phyloP scores from a whole-genome alignment of 1,139 yeast genomes.

The Wickerhamiella infanticola region DNA sequence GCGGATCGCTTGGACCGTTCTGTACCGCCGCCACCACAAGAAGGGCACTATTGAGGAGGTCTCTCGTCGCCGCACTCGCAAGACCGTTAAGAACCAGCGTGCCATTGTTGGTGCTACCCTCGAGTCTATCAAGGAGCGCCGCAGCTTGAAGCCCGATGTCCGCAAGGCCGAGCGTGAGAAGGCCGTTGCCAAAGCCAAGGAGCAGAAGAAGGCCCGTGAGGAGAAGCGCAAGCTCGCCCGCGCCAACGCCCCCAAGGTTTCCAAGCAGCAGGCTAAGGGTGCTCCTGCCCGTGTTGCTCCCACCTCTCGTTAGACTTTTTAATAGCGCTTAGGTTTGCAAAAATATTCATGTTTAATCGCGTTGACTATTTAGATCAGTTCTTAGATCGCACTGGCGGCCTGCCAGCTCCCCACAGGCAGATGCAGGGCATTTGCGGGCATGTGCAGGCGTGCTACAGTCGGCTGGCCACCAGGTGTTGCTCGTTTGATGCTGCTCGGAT shows the following conservation, averaged over 20 bases:
- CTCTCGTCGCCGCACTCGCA: constrained; percentile 93
- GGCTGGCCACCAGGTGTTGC: no score
- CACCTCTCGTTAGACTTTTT: constrained; percentile 69
- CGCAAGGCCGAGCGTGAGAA: constrained; percentile 96
- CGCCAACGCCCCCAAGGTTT: constrained; percentile 78
- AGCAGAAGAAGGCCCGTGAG: constrained; percentile 86
- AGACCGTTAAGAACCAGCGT: constrained; percentile 97
- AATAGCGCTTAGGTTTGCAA: neutral
- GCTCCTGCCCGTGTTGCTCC: constrained; percentile 57
- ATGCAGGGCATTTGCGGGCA: no score
- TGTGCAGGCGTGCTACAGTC: no score
- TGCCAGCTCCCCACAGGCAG: no score
- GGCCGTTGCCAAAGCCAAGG: constrained; percentile 84
- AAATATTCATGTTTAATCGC: neutral
- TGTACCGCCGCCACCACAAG: constrained; percentile 99
- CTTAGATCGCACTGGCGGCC: no score
- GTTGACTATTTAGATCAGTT: no score
- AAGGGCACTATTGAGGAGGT: constrained; percentile 99
- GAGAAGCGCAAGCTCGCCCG: constrained; percentile 90
- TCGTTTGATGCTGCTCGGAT: no score
- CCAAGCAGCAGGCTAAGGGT: constrained; percentile 29
- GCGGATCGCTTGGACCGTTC: constrained; percentile 98
- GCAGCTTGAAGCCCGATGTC: constrained; percentile 88
- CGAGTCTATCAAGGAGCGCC: constrained; percentile 96
- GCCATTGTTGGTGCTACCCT: constrained; percentile 98